Evolutionary conservation across 164 flowering plant genomes (phyloP).

Genomic region (Aristolochia californica): DNA sequence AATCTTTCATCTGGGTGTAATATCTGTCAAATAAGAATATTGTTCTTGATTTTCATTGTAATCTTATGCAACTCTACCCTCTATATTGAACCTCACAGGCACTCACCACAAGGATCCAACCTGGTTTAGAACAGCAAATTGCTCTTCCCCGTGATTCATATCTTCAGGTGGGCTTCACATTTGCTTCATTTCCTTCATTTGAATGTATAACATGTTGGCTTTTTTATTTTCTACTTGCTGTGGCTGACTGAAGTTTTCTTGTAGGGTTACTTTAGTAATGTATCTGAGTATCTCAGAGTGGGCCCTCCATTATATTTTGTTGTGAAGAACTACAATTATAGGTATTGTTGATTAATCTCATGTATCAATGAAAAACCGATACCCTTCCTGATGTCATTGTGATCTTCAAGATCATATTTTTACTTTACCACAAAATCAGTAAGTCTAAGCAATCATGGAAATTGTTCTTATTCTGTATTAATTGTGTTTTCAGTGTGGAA

Average conservation of each 20-base stretch:
- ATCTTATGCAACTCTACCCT: neutral
- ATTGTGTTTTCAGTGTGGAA: constrained; percentile 46
- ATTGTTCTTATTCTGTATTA: neutral
- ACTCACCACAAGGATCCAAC: constrained; percentile 80
- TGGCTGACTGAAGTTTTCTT: constrained; percentile 5
- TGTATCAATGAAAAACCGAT: too few relatives aligned
- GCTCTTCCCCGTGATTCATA: constrained; percentile 96
- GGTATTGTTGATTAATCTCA: constrained; percentile 31
- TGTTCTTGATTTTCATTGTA: neutral
- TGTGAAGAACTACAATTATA: constrained; percentile 85
- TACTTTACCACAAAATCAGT: neutral
- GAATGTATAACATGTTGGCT: neutral
- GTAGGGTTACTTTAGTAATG: constrained; percentile 85
- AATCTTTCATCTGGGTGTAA: neutral
- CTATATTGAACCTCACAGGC: constrained; percentile 36
- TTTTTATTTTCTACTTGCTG: neutral
- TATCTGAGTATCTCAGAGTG: constrained; percentile 78
- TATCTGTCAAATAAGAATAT: too few relatives aligned
- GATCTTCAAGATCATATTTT: neutral
- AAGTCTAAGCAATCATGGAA: too few relatives aligned
- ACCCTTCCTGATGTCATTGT: too few relatives aligned
- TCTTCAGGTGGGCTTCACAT: constrained; percentile 66
- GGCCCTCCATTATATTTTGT: constrained; percentile 97
- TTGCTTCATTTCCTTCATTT: neutral
- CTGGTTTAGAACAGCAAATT: constrained; percentile 89